phyloP scores from a whole-genome alignment of 2,329 filamentous ascomycete species.

The Graphilbum sp. region DNA sequence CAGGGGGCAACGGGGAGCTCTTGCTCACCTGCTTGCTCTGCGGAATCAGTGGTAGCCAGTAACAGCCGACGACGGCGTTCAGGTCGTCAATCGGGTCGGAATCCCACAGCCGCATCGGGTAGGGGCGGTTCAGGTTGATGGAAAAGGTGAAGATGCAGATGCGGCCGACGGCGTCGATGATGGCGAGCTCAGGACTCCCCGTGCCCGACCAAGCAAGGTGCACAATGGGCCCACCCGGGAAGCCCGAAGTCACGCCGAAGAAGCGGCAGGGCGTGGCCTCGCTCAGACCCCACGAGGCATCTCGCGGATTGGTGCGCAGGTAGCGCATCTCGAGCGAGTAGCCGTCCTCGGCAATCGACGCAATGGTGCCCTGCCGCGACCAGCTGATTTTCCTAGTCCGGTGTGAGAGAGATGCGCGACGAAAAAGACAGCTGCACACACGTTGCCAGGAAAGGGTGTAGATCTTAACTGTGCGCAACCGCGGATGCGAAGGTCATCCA shows the following conservation, averaged over 20 bases:
- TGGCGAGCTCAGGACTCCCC: constrained; percentile 61
- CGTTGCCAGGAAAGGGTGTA: too few species aligned
- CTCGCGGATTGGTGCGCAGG: constrained; percentile 49
- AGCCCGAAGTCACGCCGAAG: constrained; percentile 33
- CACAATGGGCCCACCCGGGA: constrained; percentile 49
- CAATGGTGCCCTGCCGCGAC: constrained; percentile 78
- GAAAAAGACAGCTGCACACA: too few species aligned
- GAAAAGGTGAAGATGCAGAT: constrained; percentile 59
- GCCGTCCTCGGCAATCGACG: constrained; percentile 60
- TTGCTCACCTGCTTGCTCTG: constrained; percentile 23
- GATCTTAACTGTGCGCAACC: constrained; percentile 80
- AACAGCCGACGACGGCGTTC: constrained; percentile 63
- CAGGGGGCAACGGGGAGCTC: too few species aligned
- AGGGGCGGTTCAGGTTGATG: constrained; percentile 57
- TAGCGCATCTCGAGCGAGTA: constrained; percentile 55
- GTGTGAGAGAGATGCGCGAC: too few species aligned
- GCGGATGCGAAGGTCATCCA: constrained; percentile 59
- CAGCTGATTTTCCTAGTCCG: constrained; percentile 61
- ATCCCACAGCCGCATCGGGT: constrained; percentile 42
- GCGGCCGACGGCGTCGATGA: constrained; percentile 65
- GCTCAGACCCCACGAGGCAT: constrained; percentile 61
- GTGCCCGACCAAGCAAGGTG: constrained; percentile 70
- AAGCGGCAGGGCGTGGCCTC: constrained; percentile 50
- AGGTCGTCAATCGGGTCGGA: constrained; percentile 59
- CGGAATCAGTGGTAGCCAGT: constrained; percentile 59